phyloP scores from a whole-genome alignment of 345 rosid genomes.

The Rhodamnia argentea region DNA sequence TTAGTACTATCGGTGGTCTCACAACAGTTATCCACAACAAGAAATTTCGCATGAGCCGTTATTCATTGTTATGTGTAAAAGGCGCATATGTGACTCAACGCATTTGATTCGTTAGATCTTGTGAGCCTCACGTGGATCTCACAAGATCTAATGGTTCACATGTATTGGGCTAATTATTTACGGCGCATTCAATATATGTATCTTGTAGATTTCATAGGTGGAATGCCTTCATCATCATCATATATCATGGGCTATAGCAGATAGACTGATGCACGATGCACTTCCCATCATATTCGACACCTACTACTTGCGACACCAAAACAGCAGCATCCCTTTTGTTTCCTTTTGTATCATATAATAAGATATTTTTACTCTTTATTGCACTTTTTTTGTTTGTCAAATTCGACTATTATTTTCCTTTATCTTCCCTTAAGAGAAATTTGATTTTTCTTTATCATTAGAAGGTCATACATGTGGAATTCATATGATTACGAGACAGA shows the following conservation, averaged over 20 bases:
- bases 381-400: not conserved
- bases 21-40: not conserved
- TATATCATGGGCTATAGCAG: too few relatives aligned
- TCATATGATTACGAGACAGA: not conserved
- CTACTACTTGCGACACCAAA: not conserved
- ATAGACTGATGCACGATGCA: not conserved
- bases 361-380: not conserved
- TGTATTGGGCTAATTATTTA: not conserved
- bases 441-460: not conserved
- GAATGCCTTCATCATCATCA: not conserved
- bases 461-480: not conserved
- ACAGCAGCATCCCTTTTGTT: not conserved
- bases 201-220: not conserved
- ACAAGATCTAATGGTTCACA: not conserved
- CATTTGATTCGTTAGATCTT: not conserved
- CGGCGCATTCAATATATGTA: not conserved
- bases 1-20: not conserved
- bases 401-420: not conserved
- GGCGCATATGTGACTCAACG: fast-evolving
- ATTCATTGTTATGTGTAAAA: not conserved
- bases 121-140: not conserved
- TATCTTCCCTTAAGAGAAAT: not conserved
- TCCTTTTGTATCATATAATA: not conserved
- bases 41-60: not conserved
- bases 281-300: not conserved